A percentile compares a stretch with the other conserved stretches of the same genome.
These are phyloP conservation scores for Ilex paraguariensis DNA, from an alignment of 305 asterid species.

Conservation along the genomic window DNA sequence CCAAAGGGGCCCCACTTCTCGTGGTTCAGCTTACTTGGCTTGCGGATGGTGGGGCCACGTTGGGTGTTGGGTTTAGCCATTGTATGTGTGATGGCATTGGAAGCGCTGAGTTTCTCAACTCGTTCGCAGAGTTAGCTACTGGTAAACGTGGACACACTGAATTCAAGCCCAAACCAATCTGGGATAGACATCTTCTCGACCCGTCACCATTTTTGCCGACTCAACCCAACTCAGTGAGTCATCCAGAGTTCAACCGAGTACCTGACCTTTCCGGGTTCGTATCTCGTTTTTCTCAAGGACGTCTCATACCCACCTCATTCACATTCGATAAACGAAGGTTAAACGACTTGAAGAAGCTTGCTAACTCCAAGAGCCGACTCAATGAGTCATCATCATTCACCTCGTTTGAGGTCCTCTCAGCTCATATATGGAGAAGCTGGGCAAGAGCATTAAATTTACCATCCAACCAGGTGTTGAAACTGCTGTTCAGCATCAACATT, in stretches of 20 bases:
- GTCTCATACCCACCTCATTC: conserved; percentile 39
- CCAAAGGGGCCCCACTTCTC: conserved; percentile 52
- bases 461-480: conserved; percentile 35
- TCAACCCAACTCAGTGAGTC: conserved; percentile 13
- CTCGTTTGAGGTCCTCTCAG: conserved; percentile 58
- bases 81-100: conserved; percentile 64
- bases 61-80: conserved; percentile 57
- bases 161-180: conserved; percentile 28
- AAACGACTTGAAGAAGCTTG: conserved; percentile 34
- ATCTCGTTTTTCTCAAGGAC: conserved; percentile 30
- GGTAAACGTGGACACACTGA: conserved; percentile 19
- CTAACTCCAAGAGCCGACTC: neutral
- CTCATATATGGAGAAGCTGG: conserved; percentile 74
- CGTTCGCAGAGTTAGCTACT: conserved; percentile 42
- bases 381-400: conserved; percentile 22
- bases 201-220: conserved; percentile 6
- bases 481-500: conserved; percentile 48
- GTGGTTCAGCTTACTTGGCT: conserved; percentile 80
- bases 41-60: conserved; percentile 48
- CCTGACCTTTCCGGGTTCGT: conserved; percentile 40
- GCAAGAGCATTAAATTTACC: conserved; percentile 43
- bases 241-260: conserved; percentile 41
- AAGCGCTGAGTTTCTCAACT: conserved; percentile 54
- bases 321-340: conserved; percentile 23
- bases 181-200: conserved; percentile 44